phyloP scores from a whole-genome alignment of 2,329 filamentous ascomycete species.

The Aspergillus sp. region DNA sequence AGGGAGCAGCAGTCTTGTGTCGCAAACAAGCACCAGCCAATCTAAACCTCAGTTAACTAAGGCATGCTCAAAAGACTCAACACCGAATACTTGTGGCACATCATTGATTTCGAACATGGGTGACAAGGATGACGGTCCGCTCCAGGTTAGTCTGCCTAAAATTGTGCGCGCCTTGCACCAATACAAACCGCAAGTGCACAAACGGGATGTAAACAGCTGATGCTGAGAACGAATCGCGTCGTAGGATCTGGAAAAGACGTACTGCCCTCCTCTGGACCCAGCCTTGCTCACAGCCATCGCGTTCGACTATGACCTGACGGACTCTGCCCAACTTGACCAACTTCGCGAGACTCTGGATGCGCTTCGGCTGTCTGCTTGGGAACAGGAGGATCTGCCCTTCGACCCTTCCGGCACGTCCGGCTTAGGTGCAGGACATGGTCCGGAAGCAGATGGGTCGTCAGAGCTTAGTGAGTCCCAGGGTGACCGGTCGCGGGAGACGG shows the following conservation, averaged over 20 bases:
- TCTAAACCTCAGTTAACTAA: not conserved
- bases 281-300: constrained; percentile 74
- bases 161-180: not conserved
- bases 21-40: not conserved
- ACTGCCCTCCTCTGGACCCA: constrained; percentile 74
- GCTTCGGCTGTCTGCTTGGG: constrained; percentile 70
- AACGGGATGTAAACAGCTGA: not conserved
- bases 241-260: constrained; percentile 62
- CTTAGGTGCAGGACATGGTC: constrained; percentile 27
- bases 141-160: constrained; percentile 16
- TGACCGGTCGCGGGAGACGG: constrained; percentile 50
- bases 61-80: constrained; percentile 22
- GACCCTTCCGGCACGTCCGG: constrained; percentile 72
- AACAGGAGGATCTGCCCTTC: constrained; percentile 66
- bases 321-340: constrained; percentile 53
- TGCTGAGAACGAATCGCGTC: not conserved
- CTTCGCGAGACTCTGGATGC: constrained; percentile 64
- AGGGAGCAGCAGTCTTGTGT: not conserved
- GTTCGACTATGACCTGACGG: constrained; percentile 68
- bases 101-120: constrained; percentile 26
- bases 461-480: constrained; percentile 33
- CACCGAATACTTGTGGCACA: constrained; percentile 14
- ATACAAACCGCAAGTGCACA: not conserved
- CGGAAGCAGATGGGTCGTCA: constrained; percentile 26
- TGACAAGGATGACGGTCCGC: constrained; percentile 19